Base-by-base conservation (phyloP, 441 rosid species). In the Syzygium syzygioides region DNA sequence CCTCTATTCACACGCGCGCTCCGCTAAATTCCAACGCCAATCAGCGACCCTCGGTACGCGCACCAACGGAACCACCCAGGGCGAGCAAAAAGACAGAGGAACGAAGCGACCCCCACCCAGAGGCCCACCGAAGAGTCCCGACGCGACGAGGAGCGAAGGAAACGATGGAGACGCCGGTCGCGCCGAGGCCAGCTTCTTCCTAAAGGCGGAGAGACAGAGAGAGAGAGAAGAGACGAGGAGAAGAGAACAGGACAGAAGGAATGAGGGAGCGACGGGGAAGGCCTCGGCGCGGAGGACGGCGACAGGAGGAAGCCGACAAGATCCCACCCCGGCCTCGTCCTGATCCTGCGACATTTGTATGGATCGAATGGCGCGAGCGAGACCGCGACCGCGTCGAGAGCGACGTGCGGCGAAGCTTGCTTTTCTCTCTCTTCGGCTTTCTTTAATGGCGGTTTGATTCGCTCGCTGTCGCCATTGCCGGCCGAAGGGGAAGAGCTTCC, bases 231-330 rank as follows among this genome's bases (percentile, higher is more conserved):
- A 68, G 71, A 68, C 32, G 59, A 80, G 53, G 66, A 19, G 57
- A 86, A 85, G 83, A 89, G 80, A 85, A 86, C 37, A 83, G 32
- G 7, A 80, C 76, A 87, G 64, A 71, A 26, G 64, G 89, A 89
- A 87, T 52, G 37, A 85, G 71, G 28, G 71, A 57, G 85, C 83
- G 91, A 60, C 32, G 87, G 55, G 68, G 87, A 89, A n/a, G 88
- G 90, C 60, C 83, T 26, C 48, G 20, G 62, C 32, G 62, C 76
- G 80, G 45, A 88, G 85, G 87, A 50, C 25, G 87, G 41, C 32
- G 94, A 91, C 94, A 85, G 89, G 62, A 32, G 88, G 64, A 90
- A 91, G 88, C 71, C 56, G 94, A 92, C 94, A 89, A 91, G 34
- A 14, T 26, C 1, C 52, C 6, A 6, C 14, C 32, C 4, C 53